Conservation (phyloP, 2,329 filamentous ascomycete genomes). For the Fusarium mundagurra region DNA sequence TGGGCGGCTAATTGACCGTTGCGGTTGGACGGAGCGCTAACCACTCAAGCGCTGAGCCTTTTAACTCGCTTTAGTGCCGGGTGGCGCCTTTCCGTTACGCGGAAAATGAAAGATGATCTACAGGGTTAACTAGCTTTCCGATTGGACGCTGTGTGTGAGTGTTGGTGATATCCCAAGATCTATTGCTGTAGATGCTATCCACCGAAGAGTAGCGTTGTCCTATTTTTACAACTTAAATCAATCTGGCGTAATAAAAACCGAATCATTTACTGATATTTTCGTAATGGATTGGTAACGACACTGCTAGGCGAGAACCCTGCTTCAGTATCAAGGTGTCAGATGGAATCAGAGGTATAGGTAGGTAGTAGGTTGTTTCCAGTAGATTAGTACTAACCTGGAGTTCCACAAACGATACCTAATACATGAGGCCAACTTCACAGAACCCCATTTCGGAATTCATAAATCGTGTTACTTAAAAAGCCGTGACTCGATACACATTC, state of each 20-base stretch:
- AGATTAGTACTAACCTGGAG: background rate
- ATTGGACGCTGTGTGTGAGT: constrained; percentile 10
- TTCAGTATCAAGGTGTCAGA: background rate
- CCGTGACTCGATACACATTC: no score
- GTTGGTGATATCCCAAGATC: constrained; percentile 22
- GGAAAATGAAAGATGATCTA: constrained; percentile 18
- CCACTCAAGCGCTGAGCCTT: constrained; percentile 12
- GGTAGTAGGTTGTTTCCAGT: no score
- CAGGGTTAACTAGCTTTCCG: constrained; percentile 8
- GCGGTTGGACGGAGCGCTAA: constrained; percentile 17
- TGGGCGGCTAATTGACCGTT: constrained; percentile 19
- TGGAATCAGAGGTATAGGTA: background rate
- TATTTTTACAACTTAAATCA: background rate
- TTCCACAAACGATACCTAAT: background rate
- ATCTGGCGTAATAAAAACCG: background rate
- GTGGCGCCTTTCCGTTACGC: background rate
- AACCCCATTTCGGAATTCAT: background rate
- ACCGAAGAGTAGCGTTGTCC: background rate
- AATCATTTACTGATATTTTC: background rate
- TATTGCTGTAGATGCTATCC: background rate
- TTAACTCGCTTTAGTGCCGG: background rate
- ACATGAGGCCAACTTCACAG: background rate
- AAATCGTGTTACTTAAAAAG: background rate
- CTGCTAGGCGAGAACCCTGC: background rate
- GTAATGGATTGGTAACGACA: background rate